Percentiles rank a stretch among this genome's conserved stretches.
Evolutionary conservation across 1,284 basidiomycete species (phyloP).

Genomic region (Heliocybe sulcata): DNA sequence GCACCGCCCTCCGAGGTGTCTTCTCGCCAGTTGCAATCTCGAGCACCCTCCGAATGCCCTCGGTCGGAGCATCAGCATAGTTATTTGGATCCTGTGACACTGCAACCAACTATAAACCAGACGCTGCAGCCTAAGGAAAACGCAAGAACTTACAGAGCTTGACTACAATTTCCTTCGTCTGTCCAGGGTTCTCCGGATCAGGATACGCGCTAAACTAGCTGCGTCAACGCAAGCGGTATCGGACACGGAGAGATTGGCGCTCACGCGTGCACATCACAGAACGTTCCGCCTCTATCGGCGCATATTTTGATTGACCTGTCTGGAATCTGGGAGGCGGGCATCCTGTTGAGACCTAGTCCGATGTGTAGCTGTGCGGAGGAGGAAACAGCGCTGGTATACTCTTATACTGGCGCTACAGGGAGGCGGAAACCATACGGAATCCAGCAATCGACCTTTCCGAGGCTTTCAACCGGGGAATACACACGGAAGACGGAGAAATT

Average conservation of each 20-base stretch:
- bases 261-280: slow-evolving; percentile 78
- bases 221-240: no score
- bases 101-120: slow-evolving; percentile 18
- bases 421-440: slow-evolving; percentile 2
- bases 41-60: slow-evolving; percentile 88
- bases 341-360: not conserved
- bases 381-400: not conserved
- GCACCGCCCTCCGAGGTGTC: slow-evolving; percentile 58
- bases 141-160: slow-evolving; percentile 57
- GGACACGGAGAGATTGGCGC: slow-evolving; percentile 13
- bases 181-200: slow-evolving; percentile 49
- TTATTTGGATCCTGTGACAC: slow-evolving; percentile 85
- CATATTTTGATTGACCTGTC: slow-evolving; percentile 55
- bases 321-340: slow-evolving; percentile 29
- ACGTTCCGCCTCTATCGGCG: slow-evolving; percentile 66
- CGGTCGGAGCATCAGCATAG: slow-evolving; percentile 91
- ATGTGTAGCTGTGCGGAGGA: not conserved
- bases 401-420: not conserved
- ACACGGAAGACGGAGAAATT: not conserved
- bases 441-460: not conserved
- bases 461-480: not conserved
- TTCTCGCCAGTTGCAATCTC: slow-evolving; percentile 67
- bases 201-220: slow-evolving; percentile 57
- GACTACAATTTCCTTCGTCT: slow-evolving; percentile 70
- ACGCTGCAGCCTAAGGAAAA: not conserved